Percentiles rank a stretch among this genome's conserved stretches.
phyloP scores from a whole-genome alignment of 805 yeast species.

The Torulaspora indica region DNA sequence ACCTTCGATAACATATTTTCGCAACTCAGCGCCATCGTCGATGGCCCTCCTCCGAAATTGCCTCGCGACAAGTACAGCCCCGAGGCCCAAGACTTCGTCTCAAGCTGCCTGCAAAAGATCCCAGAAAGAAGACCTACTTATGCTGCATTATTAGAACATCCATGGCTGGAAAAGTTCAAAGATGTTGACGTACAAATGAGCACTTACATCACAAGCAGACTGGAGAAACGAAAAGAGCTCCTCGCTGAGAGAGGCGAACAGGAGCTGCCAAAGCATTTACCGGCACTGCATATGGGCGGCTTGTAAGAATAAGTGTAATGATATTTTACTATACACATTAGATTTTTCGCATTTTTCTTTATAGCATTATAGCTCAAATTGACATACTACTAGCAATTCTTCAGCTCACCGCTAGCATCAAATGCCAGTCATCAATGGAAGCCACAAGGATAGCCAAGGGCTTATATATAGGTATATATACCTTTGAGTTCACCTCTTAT shows the following conservation, averaged over 20 bases:
- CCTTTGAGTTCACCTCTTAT: no score
- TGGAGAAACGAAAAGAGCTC: constrained; percentile 30
- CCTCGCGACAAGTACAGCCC: constrained; percentile 58
- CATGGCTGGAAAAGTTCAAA: constrained; percentile 66
- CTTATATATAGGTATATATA: no score
- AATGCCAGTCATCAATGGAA: no score
- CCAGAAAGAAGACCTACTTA: constrained; percentile 82
- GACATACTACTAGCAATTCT: not conserved
- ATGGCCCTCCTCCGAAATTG: constrained; percentile 83
- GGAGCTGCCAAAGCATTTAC: constrained; percentile 29
- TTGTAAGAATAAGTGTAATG: constrained; percentile 15
- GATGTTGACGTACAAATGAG: constrained; percentile 39
- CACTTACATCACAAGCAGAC: constrained; percentile 37
- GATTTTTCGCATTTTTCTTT: constrained; percentile 2
- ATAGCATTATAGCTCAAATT: constrained; percentile 1
- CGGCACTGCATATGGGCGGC: constrained; percentile 39
- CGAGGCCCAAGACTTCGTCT: constrained; percentile 81
- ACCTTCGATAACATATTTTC: constrained; percentile 85
- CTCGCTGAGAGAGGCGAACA: constrained; percentile 29
- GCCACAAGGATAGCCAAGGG: no score
- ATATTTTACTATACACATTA: constrained; percentile 2
- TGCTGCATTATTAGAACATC: constrained; percentile 66
- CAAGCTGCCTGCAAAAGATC: constrained; percentile 68
- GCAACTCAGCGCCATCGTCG: constrained; percentile 94
- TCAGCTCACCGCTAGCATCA: no score